phyloP scores from a whole-genome alignment of 768 basidiomycete species.

The Chalciporus pseudorubinellus region DNA sequence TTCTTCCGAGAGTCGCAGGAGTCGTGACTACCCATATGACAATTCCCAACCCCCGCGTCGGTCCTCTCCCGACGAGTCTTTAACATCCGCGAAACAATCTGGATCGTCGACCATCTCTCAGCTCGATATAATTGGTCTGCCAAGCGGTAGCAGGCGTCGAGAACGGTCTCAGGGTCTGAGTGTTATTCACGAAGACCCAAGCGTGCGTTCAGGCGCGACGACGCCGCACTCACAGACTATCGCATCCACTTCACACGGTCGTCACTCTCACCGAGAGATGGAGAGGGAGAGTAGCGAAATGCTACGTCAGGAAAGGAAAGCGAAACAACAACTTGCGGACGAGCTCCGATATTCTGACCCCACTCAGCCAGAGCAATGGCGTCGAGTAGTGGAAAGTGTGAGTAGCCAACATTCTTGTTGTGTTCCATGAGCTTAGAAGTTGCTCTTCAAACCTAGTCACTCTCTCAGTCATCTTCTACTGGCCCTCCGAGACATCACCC shows the following conservation, averaged over 20 bases:
- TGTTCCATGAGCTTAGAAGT: neutral
- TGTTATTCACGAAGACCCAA: conserved; percentile 33
- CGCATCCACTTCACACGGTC: conserved; percentile 20
- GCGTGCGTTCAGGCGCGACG: conserved; percentile 25
- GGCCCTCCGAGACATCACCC: conserved; percentile 17
- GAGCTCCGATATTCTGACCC: conserved; percentile 37
- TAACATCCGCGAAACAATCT: conserved; percentile 29
- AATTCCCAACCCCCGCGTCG: conserved; percentile 19
- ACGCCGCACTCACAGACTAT: conserved; percentile 24
- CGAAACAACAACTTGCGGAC: conserved; percentile 34
- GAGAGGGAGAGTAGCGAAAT: conserved; percentile 22
- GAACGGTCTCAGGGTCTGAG: conserved; percentile 26
- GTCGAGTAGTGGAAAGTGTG: conserved; percentile 23
- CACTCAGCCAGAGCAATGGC: conserved; percentile 30
- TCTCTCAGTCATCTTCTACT: conserved; percentile 11
- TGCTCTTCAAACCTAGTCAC: conserved; percentile 12
- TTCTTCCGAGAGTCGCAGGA: conserved; percentile 18
- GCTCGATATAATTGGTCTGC: conserved; percentile 31
- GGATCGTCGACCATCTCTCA: conserved; percentile 32
- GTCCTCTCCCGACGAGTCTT: conserved; percentile 28
- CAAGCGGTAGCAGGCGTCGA: conserved; percentile 15
- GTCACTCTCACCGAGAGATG: conserved; percentile 11
- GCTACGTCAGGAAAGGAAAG: conserved; percentile 11
- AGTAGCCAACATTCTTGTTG: neutral
- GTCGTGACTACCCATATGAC: conserved; percentile 26